Conservation (phyloP, 495 filamentous ascomycete species). For the Aspergillus funiculosus region DNA sequence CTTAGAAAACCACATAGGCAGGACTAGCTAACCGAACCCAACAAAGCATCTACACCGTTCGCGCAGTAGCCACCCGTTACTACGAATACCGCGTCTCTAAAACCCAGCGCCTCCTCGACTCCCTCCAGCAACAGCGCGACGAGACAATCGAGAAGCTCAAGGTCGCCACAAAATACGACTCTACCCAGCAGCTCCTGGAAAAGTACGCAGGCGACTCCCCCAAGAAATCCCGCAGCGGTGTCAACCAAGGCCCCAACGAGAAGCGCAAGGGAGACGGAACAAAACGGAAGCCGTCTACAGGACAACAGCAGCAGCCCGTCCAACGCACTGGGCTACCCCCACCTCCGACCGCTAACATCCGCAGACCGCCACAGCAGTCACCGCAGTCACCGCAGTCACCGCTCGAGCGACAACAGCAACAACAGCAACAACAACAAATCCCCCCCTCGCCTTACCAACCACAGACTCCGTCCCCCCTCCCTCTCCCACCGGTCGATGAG, state of each 20-base stretch:
- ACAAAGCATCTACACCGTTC: conserved; percentile 60
- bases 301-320: conserved; percentile 19
- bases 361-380: conserved; percentile 19
- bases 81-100: conserved; percentile 76
- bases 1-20: not conserved
- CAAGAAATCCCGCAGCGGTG: too few species aligned
- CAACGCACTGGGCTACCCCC: conserved; percentile 59
- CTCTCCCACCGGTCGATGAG: conserved; percentile 25
- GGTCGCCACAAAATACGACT: conserved; percentile 88
- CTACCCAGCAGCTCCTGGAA: conserved; percentile 85
- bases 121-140: conserved; percentile 66
- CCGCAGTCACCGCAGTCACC: conserved; percentile 3
- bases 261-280: conserved; percentile 20
- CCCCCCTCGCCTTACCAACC: conserved; percentile 11
- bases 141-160: conserved; percentile 92
- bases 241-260: conserved; percentile 33
- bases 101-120: conserved; percentile 61
- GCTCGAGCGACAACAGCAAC: conserved; percentile 5
- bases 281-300: conserved; percentile 10
- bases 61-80: conserved; percentile 54
- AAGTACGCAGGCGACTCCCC: conserved; percentile 75
- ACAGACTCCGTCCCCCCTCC: conserved; percentile 14
- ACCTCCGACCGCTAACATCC: conserved; percentile 84
- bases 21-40: not conserved
- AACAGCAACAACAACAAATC: conserved; percentile 15